These are phyloP conservation scores for Dothidotthia symphoricarpi DNA, from an alignment of 2,329 filamentous ascomycete genomes.

Conservation along the genomic window DNA sequence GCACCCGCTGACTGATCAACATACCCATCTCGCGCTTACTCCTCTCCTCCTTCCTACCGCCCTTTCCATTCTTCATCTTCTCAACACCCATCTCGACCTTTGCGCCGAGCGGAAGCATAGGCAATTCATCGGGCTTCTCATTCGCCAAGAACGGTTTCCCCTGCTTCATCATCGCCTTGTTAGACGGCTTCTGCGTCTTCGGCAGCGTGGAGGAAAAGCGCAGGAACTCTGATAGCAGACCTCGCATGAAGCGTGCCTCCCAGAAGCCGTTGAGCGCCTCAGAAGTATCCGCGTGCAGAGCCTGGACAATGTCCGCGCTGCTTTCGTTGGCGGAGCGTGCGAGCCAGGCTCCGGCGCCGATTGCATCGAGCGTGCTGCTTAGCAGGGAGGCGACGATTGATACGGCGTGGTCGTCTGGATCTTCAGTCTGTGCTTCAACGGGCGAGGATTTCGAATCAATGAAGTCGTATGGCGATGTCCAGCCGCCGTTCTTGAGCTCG, in stretches of 20 bases:
- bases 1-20: constrained; percentile 74
- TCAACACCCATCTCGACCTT: constrained; percentile 56
- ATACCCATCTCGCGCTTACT: constrained; percentile 72
- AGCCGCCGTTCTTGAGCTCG: constrained; percentile 71
- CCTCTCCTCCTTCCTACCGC: constrained; percentile 68
- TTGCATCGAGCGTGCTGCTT: constrained; percentile 70
- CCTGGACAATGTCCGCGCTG: constrained; percentile 62
- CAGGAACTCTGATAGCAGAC: constrained; percentile 64
- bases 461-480: constrained; percentile 71
- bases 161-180: constrained; percentile 41
- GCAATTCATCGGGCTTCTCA: constrained; percentile 42
- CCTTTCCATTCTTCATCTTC: constrained; percentile 57
- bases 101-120: constrained; percentile 69
- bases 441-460: constrained; percentile 43
- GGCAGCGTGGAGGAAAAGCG: constrained; percentile 49
- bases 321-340: constrained; percentile 51
- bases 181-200: constrained; percentile 33
- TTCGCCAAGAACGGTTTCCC: constrained; percentile 50
- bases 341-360: constrained; percentile 73
- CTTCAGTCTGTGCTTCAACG: constrained; percentile 43
- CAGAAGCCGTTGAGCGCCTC: constrained; percentile 70
- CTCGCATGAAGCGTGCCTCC: constrained; percentile 64
- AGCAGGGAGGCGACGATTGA: constrained; percentile 69
- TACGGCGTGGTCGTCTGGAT: constrained; percentile 66
- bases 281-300: constrained; percentile 66